Base-by-base conservation (phyloP, 2,329 filamentous ascomycete species). In the Teratosphaeriaceae sp. region DNA sequence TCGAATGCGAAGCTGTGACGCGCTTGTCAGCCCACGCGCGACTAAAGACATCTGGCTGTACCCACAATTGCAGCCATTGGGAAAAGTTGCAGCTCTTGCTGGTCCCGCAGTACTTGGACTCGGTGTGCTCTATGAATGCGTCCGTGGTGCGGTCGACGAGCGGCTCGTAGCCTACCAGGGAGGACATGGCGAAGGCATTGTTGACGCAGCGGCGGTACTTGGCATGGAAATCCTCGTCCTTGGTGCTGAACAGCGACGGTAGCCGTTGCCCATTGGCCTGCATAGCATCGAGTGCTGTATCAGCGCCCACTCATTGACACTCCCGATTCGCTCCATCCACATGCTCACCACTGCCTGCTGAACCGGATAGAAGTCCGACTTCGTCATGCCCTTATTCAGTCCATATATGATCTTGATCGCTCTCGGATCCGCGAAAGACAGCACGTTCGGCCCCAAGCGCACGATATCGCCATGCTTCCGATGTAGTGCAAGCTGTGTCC, bases 1-100 rank as follows among this genome's bases (percentile, higher is more conserved):
- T 88, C 84, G 55, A 88, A 88, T 0, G 85, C 84, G 53, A 84
- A 88, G 55, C 88, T 76, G 48, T 85, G 80, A 5, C 84, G n/a
- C 84, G 48, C 88, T 88, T 57, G 89, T 33, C 26, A 41, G 26
- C n/a, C n/a, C n/a, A n/a, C n/a, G n/a, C n/a, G n/a, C n/a, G n/a
- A n/a, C n/a, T n/a, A n/a, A n/a, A n/a, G n/a, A n/a, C n/a, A n/a
- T n/a, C n/a, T n/a, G n/a, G n/a, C 15, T 13, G 18, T 11, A 11
- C 38, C 56, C 89, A 85, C 44, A 89, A 39, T 21, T 56, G 54
- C 9, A 57, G 16, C 49, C 53, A 56, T 16, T 37, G 66, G 1
- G 79, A 78, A 43, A 87, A 82, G 56, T 85, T 76, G 55, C 80
- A 85, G 19, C 64, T 64, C 21, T 52, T 48, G 11, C 66, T 64